These are phyloP conservation scores for Hypericum androsaemum DNA, from an alignment of 345 rosid species.

Conservation along the genomic window DNA sequence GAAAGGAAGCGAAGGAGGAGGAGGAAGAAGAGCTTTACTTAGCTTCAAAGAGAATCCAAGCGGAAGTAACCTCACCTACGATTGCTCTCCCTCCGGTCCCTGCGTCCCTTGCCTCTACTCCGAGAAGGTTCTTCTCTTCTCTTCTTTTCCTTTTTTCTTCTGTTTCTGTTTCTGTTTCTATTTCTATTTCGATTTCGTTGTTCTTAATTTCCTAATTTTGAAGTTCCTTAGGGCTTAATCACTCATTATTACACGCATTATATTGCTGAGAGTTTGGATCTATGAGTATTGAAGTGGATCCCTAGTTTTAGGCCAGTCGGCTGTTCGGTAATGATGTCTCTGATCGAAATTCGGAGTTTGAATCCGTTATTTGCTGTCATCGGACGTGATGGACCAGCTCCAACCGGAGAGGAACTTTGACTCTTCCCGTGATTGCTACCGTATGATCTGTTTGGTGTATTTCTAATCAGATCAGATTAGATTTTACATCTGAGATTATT, in stretches of 20 bases:
- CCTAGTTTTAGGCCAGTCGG: too few species aligned
- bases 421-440: too few species aligned
- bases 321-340: too few species aligned
- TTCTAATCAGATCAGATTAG: neutral
- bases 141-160: neutral
- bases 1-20: slow-evolving; percentile 17
- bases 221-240: slow-evolving; percentile 45
- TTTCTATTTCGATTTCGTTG: neutral
- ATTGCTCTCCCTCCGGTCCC: slow-evolving; percentile 90
- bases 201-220: neutral
- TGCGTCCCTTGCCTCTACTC: slow-evolving; percentile 75
- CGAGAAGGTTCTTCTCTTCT: neutral
- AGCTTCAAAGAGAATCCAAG: slow-evolving; percentile 56
- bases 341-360: too few species aligned
- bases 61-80: slow-evolving; percentile 61
- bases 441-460: neutral
- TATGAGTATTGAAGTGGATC: too few species aligned
- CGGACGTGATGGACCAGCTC: too few species aligned
- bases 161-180: neutral
- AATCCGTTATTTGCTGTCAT: too few species aligned
- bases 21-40: slow-evolving; percentile 40
- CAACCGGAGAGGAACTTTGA: too few species aligned
- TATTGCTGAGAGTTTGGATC: too few species aligned
- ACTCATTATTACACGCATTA: too few species aligned
- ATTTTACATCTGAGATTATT: neutral